phyloP scores from a whole-genome alignment of 768 basidiomycete species.

The Rhodotorula toruloides region DNA sequence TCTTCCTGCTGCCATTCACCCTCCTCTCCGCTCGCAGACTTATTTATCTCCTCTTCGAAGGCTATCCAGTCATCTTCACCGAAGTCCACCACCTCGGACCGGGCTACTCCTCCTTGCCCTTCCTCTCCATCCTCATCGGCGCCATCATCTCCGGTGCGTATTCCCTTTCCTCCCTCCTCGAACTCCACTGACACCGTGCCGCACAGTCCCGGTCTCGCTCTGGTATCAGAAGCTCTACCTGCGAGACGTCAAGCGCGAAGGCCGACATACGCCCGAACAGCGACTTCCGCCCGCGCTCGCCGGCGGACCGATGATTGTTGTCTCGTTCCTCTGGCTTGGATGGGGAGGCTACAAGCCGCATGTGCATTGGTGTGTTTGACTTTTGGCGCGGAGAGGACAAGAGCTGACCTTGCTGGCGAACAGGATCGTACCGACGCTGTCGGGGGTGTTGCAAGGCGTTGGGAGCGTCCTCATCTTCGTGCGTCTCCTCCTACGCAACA shows the following conservation, averaged over 20 bases:
- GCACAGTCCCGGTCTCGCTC: constrained; percentile 13
- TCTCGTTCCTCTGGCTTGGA: constrained; percentile 29
- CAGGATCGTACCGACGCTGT: constrained; percentile 25
- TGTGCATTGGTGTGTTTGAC: constrained; percentile 14
- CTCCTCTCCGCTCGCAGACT: not conserved
- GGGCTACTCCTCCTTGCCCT: constrained; percentile 26
- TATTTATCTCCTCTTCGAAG: constrained; percentile 30
- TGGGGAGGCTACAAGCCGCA: constrained; percentile 11
- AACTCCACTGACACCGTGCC: not conserved
- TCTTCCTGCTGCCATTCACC: too few species aligned
- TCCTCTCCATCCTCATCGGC: constrained; percentile 28
- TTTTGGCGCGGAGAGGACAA: fast-evolving
- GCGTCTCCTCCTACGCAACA: not conserved
- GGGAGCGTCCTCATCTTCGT: constrained; percentile 24
- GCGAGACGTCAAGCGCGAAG: not conserved
- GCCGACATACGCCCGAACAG: constrained; percentile 17
- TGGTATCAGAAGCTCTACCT: constrained; percentile 25
- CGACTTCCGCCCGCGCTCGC: constrained; percentile 2
- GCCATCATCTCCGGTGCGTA: constrained; percentile 21
- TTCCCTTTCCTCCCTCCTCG: not conserved
- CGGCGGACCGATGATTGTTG: constrained; percentile 12
- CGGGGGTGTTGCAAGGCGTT: constrained; percentile 24
- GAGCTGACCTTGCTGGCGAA: not conserved
- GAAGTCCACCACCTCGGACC: constrained; percentile 15
- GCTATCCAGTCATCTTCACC: constrained; percentile 28